phyloP scores from a whole-genome alignment of 225 moss, liverwort and hornwort genomes.

The Polytrichum formosum region DNA sequence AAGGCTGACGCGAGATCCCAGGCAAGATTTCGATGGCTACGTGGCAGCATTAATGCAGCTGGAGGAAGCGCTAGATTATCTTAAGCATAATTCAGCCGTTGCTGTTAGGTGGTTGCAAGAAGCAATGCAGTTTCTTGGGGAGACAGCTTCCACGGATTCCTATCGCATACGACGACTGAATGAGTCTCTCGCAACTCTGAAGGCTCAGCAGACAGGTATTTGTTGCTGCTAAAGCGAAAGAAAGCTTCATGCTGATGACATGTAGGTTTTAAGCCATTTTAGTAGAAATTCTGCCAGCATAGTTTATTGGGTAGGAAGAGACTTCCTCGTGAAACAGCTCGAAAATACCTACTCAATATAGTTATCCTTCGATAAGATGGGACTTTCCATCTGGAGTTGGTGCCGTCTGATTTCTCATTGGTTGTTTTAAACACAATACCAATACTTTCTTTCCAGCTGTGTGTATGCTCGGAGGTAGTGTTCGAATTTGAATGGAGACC shows the following conservation, averaged over 20 bases:
- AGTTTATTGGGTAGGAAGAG: too few species aligned
- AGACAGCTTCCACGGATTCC: conserved; percentile 34
- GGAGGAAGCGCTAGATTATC: conserved; percentile 43
- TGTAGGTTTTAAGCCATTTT: conserved; percentile 22
- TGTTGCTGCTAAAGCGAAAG: neutral
- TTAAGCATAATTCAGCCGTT: conserved; percentile 34
- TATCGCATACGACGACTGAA: conserved; percentile 34
- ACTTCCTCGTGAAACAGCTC: too few species aligned
- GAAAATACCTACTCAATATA: too few species aligned
- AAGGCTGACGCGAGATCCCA: conserved; percentile 33
- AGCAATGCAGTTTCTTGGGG: conserved; percentile 37
- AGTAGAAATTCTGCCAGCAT: neutral
- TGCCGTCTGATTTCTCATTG: too few species aligned
- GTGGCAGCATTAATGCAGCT: conserved; percentile 46
- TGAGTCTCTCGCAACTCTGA: conserved; percentile 43
- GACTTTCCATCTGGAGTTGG: too few species aligned
- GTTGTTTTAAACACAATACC: too few species aligned
- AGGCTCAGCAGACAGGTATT: conserved; percentile 45
- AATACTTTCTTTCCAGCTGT: too few species aligned
- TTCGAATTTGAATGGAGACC: too few species aligned
- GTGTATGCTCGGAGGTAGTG: too few species aligned
- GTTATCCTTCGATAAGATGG: too few species aligned
- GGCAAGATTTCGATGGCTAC: conserved; percentile 49
- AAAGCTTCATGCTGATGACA: neutral
- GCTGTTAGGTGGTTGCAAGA: conserved; percentile 52